These are phyloP conservation scores for Tubosaeta sp. DNA, from an alignment of 768 basidiomycete genomes.

Conservation along the genomic window DNA sequence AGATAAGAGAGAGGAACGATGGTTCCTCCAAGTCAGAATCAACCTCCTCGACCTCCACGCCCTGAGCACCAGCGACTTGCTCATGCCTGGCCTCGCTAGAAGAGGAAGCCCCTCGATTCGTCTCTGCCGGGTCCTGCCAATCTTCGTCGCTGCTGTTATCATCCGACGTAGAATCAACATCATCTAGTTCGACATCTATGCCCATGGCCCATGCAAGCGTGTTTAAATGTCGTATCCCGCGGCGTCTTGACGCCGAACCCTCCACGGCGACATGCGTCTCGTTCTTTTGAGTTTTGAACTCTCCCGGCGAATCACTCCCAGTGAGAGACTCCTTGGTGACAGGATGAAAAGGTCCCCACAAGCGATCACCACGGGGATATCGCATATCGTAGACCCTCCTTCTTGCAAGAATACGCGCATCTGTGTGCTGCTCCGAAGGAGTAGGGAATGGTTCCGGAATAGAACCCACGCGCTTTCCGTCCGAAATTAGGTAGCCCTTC, in stretches of 20 bases:
- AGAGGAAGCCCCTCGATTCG: neutral
- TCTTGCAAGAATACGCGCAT: constrained; percentile 26
- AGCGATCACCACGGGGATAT: constrained; percentile 24
- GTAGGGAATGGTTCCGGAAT: constrained; percentile 7
- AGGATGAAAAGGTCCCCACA: constrained; percentile 27
- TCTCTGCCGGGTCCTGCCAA: constrained; percentile 14
- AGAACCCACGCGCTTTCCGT: neutral
- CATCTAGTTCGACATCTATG: constrained; percentile 9
- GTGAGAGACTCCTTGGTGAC: constrained; percentile 12
- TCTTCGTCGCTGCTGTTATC: constrained; percentile 20
- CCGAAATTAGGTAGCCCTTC: neutral
- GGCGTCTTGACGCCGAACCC: neutral
- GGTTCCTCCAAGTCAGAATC: constrained; percentile 15
- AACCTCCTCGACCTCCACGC: neutral
- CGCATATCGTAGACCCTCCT: constrained; percentile 31
- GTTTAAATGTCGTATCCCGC: neutral
- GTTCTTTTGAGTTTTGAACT: neutral
- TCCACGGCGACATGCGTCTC: neutral
- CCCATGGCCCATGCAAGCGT: constrained; percentile 19
- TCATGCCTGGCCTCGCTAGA: neutral
- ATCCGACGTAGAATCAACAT: constrained; percentile 8
- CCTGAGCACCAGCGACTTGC: neutral
- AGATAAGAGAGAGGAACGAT: constrained; percentile 11
- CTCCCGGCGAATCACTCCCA: neutral
- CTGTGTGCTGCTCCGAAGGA: constrained; percentile 12